phyloP scores from a whole-genome alignment of 805 yeast genomes.

The Monosporozyma unispora region DNA sequence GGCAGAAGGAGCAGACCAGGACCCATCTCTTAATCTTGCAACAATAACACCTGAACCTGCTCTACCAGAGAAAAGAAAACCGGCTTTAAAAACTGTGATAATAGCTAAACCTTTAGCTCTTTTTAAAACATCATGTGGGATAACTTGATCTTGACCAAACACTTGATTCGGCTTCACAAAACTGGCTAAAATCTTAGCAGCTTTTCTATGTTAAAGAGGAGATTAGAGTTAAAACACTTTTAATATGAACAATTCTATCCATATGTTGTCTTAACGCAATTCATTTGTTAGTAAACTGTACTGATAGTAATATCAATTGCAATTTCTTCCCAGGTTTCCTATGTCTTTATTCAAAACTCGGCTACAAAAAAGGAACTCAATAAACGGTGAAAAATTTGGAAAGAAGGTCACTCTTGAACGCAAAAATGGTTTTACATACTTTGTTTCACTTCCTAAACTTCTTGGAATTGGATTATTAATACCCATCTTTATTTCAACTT shows the following conservation, averaged over 20 bases:
- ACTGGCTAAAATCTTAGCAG: constrained; percentile 82
- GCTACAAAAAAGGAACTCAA: not conserved
- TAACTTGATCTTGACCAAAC: constrained; percentile 77
- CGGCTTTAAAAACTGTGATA: constrained; percentile 92
- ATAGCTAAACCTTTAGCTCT: constrained; percentile 90
- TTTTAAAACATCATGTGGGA: constrained; percentile 79
- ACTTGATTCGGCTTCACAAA: constrained; percentile 93
- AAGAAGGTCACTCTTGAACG: not conserved
- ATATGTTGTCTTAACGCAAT: too few relatives aligned
- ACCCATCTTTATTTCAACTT: constrained; percentile 40
- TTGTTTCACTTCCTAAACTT: constrained; percentile 76
- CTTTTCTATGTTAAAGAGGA: constrained; percentile 48
- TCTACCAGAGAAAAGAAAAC: constrained; percentile 90
- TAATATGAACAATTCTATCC: too few relatives aligned
- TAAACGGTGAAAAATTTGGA: not conserved
- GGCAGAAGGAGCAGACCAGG: constrained; percentile 97
- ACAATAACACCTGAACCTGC: constrained; percentile 96
- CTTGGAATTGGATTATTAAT: constrained; percentile 93
- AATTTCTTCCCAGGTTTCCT: too few relatives aligned
- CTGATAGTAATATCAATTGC: too few relatives aligned
- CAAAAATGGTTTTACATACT: constrained; percentile 42
- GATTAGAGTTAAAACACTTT: not conserved
- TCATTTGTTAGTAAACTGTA: too few relatives aligned
- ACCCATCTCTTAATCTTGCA: constrained; percentile 87
- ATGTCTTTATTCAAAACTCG: too few relatives aligned